These are phyloP conservation scores for Sclerotinia nivalis DNA, from an alignment of 2,329 filamentous ascomycete species.

Conservation along the genomic window DNA sequence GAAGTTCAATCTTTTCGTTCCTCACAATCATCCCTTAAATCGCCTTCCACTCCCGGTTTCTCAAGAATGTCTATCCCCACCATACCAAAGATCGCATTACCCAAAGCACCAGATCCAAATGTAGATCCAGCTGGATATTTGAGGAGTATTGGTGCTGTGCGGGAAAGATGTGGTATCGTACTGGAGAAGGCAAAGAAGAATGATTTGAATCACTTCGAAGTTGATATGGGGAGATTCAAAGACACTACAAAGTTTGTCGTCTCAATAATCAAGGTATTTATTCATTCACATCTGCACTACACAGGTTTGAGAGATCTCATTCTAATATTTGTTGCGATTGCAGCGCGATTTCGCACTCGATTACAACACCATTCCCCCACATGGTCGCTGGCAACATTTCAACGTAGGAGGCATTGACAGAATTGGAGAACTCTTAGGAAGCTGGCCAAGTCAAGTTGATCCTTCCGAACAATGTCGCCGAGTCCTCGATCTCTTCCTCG, in stretches of 20 bases:
- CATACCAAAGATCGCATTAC: conserved; percentile 76
- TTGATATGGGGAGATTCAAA: conserved; percentile 67
- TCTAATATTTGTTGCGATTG: conserved; percentile 14
- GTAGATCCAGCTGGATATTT: conserved; percentile 89
- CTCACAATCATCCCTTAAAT: conserved; percentile 36
- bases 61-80: conserved; percentile 42
- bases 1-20: conserved; percentile 31
- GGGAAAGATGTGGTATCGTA: conserved; percentile 66
- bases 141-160: conserved; percentile 82
- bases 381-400: conserved; percentile 84
- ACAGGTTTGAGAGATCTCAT: background rate
- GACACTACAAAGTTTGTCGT: conserved; percentile 70
- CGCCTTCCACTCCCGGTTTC: conserved; percentile 36
- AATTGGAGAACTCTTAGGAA: conserved; percentile 67
- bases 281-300: conserved; percentile 22
- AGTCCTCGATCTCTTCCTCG: conserved; percentile 74
- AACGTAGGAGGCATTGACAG: conserved; percentile 76
- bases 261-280: conserved; percentile 71
- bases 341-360: conserved; percentile 71
- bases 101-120: conserved; percentile 81
- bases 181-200: conserved; percentile 67
- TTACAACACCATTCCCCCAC: conserved; percentile 75
- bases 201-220: conserved; percentile 68
- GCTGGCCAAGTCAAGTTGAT: conserved; percentile 67
- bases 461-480: conserved; percentile 72